Conservation (phyloP, 202 grass and related monocot genomes). For the Panicum hallii region DNA sequence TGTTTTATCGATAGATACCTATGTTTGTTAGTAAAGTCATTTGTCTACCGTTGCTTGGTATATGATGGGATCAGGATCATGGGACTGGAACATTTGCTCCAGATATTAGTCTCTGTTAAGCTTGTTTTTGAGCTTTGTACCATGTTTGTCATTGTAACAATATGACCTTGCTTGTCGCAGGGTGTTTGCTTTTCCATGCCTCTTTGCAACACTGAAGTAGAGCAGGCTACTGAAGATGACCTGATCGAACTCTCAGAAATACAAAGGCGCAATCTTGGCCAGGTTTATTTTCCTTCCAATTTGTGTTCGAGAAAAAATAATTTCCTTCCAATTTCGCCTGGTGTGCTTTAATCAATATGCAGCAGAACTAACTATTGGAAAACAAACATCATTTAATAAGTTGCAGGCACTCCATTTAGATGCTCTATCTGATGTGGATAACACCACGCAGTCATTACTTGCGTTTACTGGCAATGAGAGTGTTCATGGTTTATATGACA, state of each 20-base stretch:
- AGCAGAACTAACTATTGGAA: not conserved
- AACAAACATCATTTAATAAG: slow-evolving; percentile 4
- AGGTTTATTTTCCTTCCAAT: slow-evolving; percentile 56
- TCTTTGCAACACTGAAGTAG: slow-evolving; percentile 76
- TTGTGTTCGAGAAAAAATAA: not conserved
- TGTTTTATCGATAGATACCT: not conserved
- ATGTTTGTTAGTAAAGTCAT: slow-evolving; percentile 18
- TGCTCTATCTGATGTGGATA: slow-evolving; percentile 75
- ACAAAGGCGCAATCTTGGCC: slow-evolving; percentile 77
- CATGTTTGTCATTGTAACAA: slow-evolving; percentile 33
- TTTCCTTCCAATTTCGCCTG: not conserved
- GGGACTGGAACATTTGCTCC: not conserved
- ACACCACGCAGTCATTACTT: slow-evolving; percentile 81
- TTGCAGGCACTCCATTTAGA: slow-evolving; percentile 74
- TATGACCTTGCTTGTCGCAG: slow-evolving; percentile 47
- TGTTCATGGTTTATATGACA: slow-evolving; percentile 86
- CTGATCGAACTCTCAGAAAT: slow-evolving; percentile 91
- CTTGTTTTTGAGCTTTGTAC: not conserved
- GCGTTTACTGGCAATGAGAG: slow-evolving; percentile 69
- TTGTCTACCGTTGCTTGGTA: not conserved
- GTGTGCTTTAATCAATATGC: not conserved
- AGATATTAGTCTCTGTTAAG: not conserved
- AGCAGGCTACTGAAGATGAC: slow-evolving; percentile 81
- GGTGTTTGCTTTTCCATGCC: slow-evolving; percentile 84
- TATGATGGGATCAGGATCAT: not conserved